These are phyloP conservation scores for Tetracladium maxilliforme DNA, from an alignment of 2,329 filamentous ascomycete species.

Conservation along the genomic window DNA sequence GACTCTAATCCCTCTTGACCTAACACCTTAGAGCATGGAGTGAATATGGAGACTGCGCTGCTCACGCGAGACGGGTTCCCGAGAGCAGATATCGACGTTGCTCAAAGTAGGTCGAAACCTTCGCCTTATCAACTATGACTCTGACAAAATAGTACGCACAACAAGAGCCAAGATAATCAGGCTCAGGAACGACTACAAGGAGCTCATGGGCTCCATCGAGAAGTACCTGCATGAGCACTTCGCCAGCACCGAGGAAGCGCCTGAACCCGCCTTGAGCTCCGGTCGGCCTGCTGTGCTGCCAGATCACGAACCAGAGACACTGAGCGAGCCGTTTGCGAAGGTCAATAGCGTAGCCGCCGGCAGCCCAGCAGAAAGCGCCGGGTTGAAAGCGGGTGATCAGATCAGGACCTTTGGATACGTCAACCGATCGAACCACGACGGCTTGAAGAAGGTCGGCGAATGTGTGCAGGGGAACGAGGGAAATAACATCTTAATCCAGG, in stretches of 20 bases:
- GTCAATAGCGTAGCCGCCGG: constrained; percentile 68
- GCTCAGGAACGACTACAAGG: constrained; percentile 86
- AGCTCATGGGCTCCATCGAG: constrained; percentile 72
- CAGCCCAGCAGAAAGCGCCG: constrained; percentile 73
- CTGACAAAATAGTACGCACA: constrained; percentile 57
- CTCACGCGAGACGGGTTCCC: constrained; percentile 86
- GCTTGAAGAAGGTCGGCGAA: constrained; percentile 73
- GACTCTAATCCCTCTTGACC: constrained; percentile 3
- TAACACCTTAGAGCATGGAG: constrained; percentile 56
- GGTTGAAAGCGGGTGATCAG: constrained; percentile 65
- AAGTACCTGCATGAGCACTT: constrained; percentile 82
- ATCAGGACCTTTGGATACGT: constrained; percentile 78
- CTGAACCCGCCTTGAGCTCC: constrained; percentile 18
- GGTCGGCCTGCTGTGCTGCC: constrained; percentile 14
- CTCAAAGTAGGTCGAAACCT: constrained; percentile 53
- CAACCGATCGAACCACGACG: constrained; percentile 74
- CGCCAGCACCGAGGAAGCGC: constrained; percentile 47
- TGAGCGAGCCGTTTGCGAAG: constrained; percentile 65
- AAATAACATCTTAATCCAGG: constrained; percentile 37
- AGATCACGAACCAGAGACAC: constrained; percentile 9
- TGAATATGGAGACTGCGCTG: constrained; percentile 81
- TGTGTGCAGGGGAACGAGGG: constrained; percentile 81
- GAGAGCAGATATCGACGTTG: constrained; percentile 83
- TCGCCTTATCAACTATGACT: constrained; percentile 3
- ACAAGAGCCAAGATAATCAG: constrained; percentile 80